These are phyloP conservation scores for Anthoceros angustus DNA, from an alignment of 225 moss, liverwort and hornwort species.

Conservation along the genomic window DNA sequence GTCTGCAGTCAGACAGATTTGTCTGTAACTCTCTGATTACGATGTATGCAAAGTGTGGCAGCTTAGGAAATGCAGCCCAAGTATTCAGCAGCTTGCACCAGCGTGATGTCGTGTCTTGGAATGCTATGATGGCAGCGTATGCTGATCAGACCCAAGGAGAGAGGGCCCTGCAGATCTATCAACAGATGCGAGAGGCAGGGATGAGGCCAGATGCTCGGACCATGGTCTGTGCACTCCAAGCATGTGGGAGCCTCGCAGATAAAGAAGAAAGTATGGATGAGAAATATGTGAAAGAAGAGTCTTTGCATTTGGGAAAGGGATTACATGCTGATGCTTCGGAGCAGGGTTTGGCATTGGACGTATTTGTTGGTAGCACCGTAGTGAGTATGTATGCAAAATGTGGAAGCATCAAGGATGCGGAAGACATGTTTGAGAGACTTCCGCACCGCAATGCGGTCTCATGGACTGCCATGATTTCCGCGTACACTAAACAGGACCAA, in stretches of 20 bases:
- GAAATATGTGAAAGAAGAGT: not conserved
- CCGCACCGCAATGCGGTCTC: not conserved
- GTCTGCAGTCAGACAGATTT: not conserved
- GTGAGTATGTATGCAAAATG: not conserved
- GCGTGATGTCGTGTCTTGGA: not conserved
- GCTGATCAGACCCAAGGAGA: not conserved
- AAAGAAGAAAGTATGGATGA: not conserved
- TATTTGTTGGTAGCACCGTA: not conserved
- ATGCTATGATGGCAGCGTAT: constrained; percentile 1
- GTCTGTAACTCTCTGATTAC: not conserved
- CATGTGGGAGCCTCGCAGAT: not conserved
- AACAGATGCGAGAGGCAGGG: not conserved
- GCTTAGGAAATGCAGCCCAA: not conserved
- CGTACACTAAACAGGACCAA: not conserved
- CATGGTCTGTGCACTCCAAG: not conserved
- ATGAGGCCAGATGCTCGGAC: not conserved
- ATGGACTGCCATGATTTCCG: not conserved
- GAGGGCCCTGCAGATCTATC: not conserved
- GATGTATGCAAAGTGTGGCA: constrained; percentile 3
- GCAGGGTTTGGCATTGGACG: not conserved
- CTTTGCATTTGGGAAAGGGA: not conserved
- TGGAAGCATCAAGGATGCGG: not conserved
- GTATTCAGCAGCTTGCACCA: not conserved
- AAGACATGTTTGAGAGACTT: not conserved
- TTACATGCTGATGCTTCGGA: not conserved